Evolutionary conservation across 2,329 filamentous ascomycete species (phyloP), one percentile per base, ranked within the genome.

Genomic region (Trichoderma cornu-damae): DNA sequence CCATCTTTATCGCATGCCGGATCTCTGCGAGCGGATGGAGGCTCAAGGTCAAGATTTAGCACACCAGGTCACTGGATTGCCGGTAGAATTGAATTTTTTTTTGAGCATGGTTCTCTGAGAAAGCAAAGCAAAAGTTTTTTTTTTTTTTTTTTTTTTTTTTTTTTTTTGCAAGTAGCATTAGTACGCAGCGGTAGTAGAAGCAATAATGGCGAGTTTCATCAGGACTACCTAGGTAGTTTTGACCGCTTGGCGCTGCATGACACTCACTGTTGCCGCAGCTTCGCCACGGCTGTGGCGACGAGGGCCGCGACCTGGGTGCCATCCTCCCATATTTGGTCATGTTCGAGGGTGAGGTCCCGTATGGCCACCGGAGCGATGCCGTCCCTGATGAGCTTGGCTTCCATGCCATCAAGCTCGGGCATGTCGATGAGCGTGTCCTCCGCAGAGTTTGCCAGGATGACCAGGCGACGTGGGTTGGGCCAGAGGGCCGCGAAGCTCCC

Each of bases 311-410:
- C 68, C 62, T 84, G 79, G 32, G 68, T 67, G 14, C 86, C 86
- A 58, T 81, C 76, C 66, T 79, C 67, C 83, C 85, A 88, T 2
- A 87, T 73, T 61, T 80, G 78, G 69, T 89, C 81, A 69, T 90
- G 87, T 35, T 74, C 75, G 4, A 83, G 86, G 7, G 68, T 69
- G 51, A 85, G 66, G 63, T 82, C 76, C 61, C 68, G 74, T 32
- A 69, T 50, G 32, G 68, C 61, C 4, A 63, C 59, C 12, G 66
- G 60, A 9, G 61, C 55, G 48, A 78, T 59, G 70, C 70, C 68
- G 70, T 74, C 69, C 32, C 70, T 65, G 37, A 28, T 60, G 30
- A 87, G 69, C 51, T 73, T 72, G 59, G 67, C 66, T 55, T 76
- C 73, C 80, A 88, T 84, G 14, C 69, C 72, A 38, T 82, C 79